Evolutionary conservation across 2,329 filamentous ascomycete genomes (phyloP).

Genomic region (Fusarium foetens): DNA sequence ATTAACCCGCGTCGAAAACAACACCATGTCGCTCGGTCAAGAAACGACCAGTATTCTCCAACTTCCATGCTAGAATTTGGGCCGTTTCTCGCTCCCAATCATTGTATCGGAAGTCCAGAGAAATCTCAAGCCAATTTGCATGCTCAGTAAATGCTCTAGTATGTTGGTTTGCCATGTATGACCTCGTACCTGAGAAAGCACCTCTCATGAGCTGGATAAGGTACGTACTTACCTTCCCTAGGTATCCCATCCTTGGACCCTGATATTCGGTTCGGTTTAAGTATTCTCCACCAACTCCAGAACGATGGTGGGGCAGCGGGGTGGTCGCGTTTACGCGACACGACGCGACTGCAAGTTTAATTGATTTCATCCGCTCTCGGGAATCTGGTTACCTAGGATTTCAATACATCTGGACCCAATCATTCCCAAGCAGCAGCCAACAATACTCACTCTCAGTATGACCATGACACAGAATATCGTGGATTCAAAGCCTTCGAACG

Average conservation of each 20-base stretch:
- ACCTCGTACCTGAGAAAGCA: neutral
- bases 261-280: neutral
- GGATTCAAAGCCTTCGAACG: conserved; percentile 19
- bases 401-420: neutral
- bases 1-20: neutral
- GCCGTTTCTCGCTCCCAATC: neutral
- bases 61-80: neutral
- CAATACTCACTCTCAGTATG: conserved; percentile 20
- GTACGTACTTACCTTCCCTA: neutral
- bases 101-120: neutral
- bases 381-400: neutral
- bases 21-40: too few relatives aligned
- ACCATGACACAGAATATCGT: conserved; percentile 25
- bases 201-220: neutral
- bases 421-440: neutral
- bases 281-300: neutral
- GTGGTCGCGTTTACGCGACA: conserved; percentile 17
- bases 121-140: neutral
- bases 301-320: conserved; percentile 5
- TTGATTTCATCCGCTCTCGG: conserved; percentile 17
- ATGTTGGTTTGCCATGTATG: neutral
- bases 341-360: conserved; percentile 29
- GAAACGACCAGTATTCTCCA: neutral
- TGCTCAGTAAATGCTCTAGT: neutral
- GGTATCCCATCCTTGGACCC: too few relatives aligned